phyloP scores from a whole-genome alignment of 768 basidiomycete genomes.

The Lactarius deliciosus region DNA sequence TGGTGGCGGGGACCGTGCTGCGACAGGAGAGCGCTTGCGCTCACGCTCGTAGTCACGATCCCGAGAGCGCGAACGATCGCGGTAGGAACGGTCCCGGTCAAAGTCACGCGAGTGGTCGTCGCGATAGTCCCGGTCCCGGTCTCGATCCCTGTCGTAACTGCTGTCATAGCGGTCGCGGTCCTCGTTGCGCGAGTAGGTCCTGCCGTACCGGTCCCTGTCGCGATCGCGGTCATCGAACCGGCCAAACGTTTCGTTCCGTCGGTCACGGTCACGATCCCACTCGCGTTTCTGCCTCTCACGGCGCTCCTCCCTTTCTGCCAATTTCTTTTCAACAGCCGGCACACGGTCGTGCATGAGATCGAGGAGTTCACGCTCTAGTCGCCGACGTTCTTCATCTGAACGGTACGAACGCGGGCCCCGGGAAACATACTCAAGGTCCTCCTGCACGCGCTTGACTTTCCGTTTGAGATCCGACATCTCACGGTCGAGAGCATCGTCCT shows the following conservation, averaged over 20 bases:
- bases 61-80: conserved; percentile 30
- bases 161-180: conserved; percentile 38
- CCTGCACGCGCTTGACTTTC: conserved; percentile 81
- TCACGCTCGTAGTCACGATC: conserved; percentile 37
- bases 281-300: conserved; percentile 77
- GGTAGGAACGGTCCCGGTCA: conserved; percentile 44
- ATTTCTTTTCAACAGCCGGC: conserved; percentile 84
- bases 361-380: conserved; percentile 85
- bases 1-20: conserved; percentile 47
- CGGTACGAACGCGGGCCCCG: conserved; percentile 67
- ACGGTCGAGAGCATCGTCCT: conserved; percentile 88
- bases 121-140: conserved; percentile 42
- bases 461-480: conserved; percentile 87
- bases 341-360: conserved; percentile 86
- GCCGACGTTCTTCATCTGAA: conserved; percentile 83
- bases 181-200: conserved; percentile 34
- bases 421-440: conserved; percentile 86
- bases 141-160: conserved; percentile 45
- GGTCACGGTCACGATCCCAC: conserved; percentile 75
- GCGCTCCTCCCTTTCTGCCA: conserved; percentile 74
- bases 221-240: conserved; percentile 55
- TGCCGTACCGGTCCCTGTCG: conserved; percentile 35
- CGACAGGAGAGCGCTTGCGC: conserved; percentile 38
- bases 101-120: conserved; percentile 41
- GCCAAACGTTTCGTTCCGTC: conserved; percentile 78